Evolutionary conservation across 495 filamentous ascomycete genomes (phyloP), one percentile per base, ranked within the genome.

Genomic region (Tetracladium setigerum): DNA sequence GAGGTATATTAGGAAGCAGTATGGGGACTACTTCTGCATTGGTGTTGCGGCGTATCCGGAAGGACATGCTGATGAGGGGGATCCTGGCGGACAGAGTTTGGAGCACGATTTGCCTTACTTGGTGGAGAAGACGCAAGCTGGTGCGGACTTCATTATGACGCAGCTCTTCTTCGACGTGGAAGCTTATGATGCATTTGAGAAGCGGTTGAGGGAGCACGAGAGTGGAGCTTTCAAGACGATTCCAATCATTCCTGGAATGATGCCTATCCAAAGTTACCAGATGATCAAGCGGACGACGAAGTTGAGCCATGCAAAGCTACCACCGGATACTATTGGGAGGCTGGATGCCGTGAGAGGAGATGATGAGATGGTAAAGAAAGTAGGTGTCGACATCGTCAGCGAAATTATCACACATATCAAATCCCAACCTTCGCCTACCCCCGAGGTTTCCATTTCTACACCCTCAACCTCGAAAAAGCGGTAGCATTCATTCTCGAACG

Each of bases 61-160:
- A 65, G 92, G 92, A 22, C 92, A 98, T 65, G 82, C 89, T n/a
- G 89, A 91, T 61, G 88, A 94, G 60, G 82, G 82, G 33, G 81
- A 89, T 66, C 77, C 77, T 15, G 77, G 84, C 50, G 73, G 81
- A 18, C 92, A 97, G 68, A 83, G 83, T 60, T 72, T 87, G 0
- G 72, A 76, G 50, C 79, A 82, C 36, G 92, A 98, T 66, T 63
- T 98, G 32, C 87, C 92, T 6, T 95, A 88, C 59, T 70, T 98
- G 39, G 76, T 95, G 24, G 89, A 95, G 48, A 98, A 98, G 73
- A 82, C 82, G 0, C 70, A 82, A 56, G 92, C 92, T 4, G 92
- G 92, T 0, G 94, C 91, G 16, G 94, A 97, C 63, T 98, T 98
- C 63, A 84, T 98, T 61, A 95, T 98, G 87, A 97, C 94, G n/a